Base-by-base conservation (phyloP, 305 asterid genomes). In the Fraxinus dipetala region DNA sequence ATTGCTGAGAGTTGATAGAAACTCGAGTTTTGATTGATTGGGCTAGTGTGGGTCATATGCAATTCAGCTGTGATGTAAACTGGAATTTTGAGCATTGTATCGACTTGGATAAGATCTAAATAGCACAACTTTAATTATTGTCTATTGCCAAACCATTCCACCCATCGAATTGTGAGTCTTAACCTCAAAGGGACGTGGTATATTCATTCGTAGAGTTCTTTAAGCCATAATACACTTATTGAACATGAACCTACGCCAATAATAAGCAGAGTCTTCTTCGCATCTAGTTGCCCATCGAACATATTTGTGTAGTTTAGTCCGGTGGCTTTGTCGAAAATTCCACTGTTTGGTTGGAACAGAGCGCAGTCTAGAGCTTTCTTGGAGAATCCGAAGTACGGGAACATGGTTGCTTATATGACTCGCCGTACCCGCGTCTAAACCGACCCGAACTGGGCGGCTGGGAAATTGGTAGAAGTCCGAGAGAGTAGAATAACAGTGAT, bases 201-300 rank as follows among this genome's bases (percentile, higher is more conserved):
- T 2, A 40, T 40, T 40, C 4, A 40, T 40, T 40, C 13, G 48
- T 4, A 40, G 48, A 40, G 48, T 40, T 40, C 48, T 40, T 40
- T 10, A 40, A 40, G 48, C 16, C 51, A 40, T 40, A 11, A 11
- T 45, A 4, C 54, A 11, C 54, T 45, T 45, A 3, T 45, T 45
- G 54, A 45, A 45, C 54, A 2, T 45, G 54, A 45, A 45, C 54
- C n/a, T 0, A 45, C 5, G n/a, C 3, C 54, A 13, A 45, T 43
- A 43, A 40, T 2, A 10, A 10, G 14, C 38, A 89, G 81, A 89
- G 81, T 83, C 56, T 87, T 91, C 92, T 86, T 87, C 4, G 88
- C 88, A 74, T 89, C 94, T 83, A 88, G 61, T 67, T 87, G 91
- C 10, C 88, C 90, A 6, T 85, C 88, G 20, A 85, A 88, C 90